phyloP scores from a whole-genome alignment of 768 basidiomycete genomes.

The Russula sp. region DNA sequence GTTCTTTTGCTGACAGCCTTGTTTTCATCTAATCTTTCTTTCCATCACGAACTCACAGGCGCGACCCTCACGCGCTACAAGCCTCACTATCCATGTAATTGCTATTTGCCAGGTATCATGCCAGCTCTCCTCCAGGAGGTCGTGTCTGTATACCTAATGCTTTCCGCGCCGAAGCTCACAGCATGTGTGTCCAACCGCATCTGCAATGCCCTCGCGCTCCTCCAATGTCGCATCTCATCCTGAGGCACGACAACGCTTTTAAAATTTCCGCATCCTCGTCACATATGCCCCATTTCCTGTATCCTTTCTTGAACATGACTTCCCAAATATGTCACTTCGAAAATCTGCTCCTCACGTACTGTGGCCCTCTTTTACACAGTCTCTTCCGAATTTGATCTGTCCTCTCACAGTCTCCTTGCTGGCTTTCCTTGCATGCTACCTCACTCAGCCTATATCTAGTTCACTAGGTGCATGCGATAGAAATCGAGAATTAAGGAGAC shows the following conservation, averaged over 20 bases:
- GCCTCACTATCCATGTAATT: too few species aligned
- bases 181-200: slow-evolving; percentile 98
- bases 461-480: too few species aligned
- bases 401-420: too few species aligned
- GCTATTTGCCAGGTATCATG: slow-evolving; percentile 88
- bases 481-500: too few species aligned
- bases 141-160: slow-evolving; percentile 93
- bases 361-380: neutral
- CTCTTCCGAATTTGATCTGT: slow-evolving; percentile 1
- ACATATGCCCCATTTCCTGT: slow-evolving; percentile 92
- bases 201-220: slow-evolving; percentile 94
- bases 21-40: too few species aligned
- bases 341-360: slow-evolving; percentile 95
- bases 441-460: too few species aligned
- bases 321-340: slow-evolving; percentile 99
- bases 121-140: slow-evolving; percentile 96
- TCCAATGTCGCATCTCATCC: slow-evolving; percentile 98
- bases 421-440: too few species aligned
- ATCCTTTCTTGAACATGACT: slow-evolving; percentile 98
- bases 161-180: slow-evolving; percentile 93
- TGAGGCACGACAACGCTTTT: slow-evolving; percentile 91
- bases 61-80: too few species aligned
- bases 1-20: too few species aligned
- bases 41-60: too few species aligned
- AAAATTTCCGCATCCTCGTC: slow-evolving; percentile 52